Base-by-base conservation (phyloP, 192 early-diverging fungal species). In the Pilobolus umbonatus region DNA sequence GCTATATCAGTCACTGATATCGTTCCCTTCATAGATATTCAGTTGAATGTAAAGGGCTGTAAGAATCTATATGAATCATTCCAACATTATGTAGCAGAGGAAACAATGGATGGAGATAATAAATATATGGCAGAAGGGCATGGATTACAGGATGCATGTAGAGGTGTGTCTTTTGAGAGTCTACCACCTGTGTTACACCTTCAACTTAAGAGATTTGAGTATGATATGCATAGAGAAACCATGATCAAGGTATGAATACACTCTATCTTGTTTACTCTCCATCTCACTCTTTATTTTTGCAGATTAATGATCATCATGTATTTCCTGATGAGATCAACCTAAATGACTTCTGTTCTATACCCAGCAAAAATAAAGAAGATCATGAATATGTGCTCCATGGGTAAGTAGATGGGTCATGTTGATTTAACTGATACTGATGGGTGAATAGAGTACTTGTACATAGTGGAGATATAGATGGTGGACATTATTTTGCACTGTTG, bases 201-300 rank as follows among this genome's bases (percentile, higher is more conserved):
- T 47, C 95, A 97, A 67, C 74, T 99, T 64, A 98, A 96, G 73
- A 81, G 94, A 17, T 99, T 97, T 66, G 95, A 99, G 69, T 99
- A 96, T 69, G 95, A 98, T 68, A 85, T 94, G 57, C 79, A 86
- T 68, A 75, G 81, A 30, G 94, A 95, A 65, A 73, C 74, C 2
- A 92, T 92, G 85, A 86, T 97, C 64, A 98, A 98, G 65, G 84
- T 86, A 65, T 22, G 6, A 9, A 29, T 57, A 38, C 32, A 25
- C 6, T 28, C n/a, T 24, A 45, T 14, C 10, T 0, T 31, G 10
- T 48, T 21, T 31, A 12, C 19, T 43, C 4, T 30, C 2, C 9
- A 22, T 15, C 19, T 7, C 21, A 29, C 24, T 25, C 5, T 22
- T 34, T 22, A 31, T 39, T 10, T 22, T 34, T 26, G 0, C 61